These are phyloP conservation scores for Fusarium marasasianum DNA, from an alignment of 2,329 filamentous ascomycete genomes.

Conservation along the genomic window DNA sequence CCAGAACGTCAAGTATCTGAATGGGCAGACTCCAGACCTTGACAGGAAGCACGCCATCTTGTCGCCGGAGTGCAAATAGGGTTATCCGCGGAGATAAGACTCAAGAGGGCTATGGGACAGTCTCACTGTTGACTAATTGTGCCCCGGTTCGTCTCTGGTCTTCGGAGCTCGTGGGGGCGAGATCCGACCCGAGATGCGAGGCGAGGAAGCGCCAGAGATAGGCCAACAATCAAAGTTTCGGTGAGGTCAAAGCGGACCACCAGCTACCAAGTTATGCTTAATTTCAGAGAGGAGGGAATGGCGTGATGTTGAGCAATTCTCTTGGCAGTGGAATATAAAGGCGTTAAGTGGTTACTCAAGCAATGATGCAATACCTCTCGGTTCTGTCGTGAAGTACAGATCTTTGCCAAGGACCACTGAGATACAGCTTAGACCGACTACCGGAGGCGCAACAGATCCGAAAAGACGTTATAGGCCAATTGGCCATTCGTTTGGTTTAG, in stretches of 20 bases:
- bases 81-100: neutral
- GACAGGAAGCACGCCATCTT: neutral
- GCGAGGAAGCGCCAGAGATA: neutral
- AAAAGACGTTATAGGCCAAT: no score
- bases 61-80: neutral
- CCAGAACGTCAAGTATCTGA: neutral
- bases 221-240: neutral
- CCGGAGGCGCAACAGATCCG: neutral
- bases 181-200: neutral
- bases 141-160: neutral
- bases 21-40: neutral
- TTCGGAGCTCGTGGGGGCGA: neutral
- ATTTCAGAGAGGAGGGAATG: neutral
- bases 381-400: neutral
- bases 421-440: neutral
- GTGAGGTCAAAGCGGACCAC: neutral
- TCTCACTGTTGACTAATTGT: accelerated
- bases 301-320: neutral
- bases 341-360: neutral
- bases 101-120: accelerated
- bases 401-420: neutral
- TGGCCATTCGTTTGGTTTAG: neutral
- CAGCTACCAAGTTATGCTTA: no score
- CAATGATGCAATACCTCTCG: neutral
- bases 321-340: neutral